Evolutionary conservation across 371 early-diverging fungal genomes (phyloP).

Genomic region (Dinochytrium kinnereticum): DNA sequence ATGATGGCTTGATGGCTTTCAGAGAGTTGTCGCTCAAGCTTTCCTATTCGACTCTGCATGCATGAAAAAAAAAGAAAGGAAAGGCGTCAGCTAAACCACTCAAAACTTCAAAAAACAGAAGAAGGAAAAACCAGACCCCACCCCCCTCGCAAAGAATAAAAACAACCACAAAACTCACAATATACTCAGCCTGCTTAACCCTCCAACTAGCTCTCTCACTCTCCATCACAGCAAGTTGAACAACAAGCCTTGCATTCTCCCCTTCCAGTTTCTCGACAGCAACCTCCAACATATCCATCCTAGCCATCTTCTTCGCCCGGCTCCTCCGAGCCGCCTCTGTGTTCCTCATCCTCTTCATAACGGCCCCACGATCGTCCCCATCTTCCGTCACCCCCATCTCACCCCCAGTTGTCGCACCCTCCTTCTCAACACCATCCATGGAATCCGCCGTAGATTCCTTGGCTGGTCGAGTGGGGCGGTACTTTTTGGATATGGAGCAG

Average conservation of each 20-base stretch:
- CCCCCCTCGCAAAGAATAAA: neutral
- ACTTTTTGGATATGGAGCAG: too few species aligned
- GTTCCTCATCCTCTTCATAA: neutral
- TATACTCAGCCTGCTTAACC: slow-evolving; percentile 27
- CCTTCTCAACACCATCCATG: neutral
- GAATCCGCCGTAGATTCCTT: too few species aligned
- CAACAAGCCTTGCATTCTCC: slow-evolving; percentile 70
- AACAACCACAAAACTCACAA: slow-evolving; percentile 12
- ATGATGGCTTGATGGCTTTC: slow-evolving; percentile 64
- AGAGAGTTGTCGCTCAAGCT: slow-evolving; percentile 72
- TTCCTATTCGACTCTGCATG: slow-evolving; percentile 58
- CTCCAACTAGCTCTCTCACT: slow-evolving; percentile 65
- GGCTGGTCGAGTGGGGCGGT: too few species aligned
- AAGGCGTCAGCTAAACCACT: neutral
- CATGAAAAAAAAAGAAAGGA: neutral
- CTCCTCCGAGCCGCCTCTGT: slow-evolving; percentile 5
- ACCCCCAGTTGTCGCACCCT: neutral
- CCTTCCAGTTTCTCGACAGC: slow-evolving; percentile 78
- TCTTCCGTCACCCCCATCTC: neutral
- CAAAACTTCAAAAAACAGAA: too few species aligned
- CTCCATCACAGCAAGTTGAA: slow-evolving; percentile 74
- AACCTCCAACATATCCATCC: slow-evolving; percentile 82
- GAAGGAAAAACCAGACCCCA: too few species aligned
- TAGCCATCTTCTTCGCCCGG: slow-evolving; percentile 12
- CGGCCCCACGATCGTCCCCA: neutral